Evolutionary conservation across 1,139 yeast genomes (phyloP).

Genomic region (Debaryomycetaceae sp.): DNA sequence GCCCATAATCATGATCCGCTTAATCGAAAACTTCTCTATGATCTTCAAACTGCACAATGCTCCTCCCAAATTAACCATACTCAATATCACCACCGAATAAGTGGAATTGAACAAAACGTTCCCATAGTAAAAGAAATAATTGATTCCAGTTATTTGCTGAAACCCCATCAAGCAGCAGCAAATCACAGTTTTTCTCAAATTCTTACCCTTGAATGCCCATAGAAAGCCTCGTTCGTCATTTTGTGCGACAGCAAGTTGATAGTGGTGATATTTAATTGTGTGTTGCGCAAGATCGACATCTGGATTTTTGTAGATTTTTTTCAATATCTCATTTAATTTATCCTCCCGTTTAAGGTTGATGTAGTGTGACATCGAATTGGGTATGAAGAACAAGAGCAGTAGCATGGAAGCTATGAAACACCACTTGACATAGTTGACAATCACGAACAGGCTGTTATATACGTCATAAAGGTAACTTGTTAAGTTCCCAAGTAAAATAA

Average conservation of each 20-base stretch:
- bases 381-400: constrained; percentile 7
- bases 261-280: neutral
- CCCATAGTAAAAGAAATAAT: constrained; percentile 32
- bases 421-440: constrained; percentile 8
- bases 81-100: constrained; percentile 10
- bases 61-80: constrained; percentile 16
- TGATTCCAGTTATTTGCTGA: constrained; percentile 35
- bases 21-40: constrained; percentile 6
- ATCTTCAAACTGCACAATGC: constrained; percentile 11
- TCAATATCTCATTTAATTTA: neutral
- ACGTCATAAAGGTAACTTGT: constrained; percentile 4
- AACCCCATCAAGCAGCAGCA: constrained; percentile 23
- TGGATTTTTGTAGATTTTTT: constrained; percentile 2
- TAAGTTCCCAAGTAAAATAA: constrained; percentile 20
- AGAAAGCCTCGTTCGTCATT: neutral
- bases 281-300: constrained; percentile 2
- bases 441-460: neutral
- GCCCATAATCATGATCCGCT: constrained; percentile 8
- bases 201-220: neutral
- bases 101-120: constrained; percentile 14
- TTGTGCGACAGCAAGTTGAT: neutral
- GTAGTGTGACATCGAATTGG: constrained; percentile 10
- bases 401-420: constrained; percentile 5
- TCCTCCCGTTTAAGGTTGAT: neutral
- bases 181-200: constrained; percentile 1